phyloP scores from a whole-genome alignment of 2,329 filamentous ascomycete species.

The Cordyceps pruinosa region DNA sequence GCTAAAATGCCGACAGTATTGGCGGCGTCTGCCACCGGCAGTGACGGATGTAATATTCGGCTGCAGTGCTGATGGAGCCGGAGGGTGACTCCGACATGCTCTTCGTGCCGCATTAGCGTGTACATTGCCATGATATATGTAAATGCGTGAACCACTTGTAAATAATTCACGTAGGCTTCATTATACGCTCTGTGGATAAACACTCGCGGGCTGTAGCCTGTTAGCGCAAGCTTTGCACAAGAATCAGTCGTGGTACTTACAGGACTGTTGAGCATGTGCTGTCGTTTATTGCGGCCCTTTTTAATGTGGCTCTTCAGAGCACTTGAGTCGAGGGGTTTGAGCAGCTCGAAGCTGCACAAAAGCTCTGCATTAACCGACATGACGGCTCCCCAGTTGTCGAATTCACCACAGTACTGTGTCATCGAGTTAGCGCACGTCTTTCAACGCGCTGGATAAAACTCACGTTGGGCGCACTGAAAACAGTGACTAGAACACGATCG shows the following conservation, averaged over 20 bases:
- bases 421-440: conserved; percentile 21
- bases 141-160: neutral
- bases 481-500: conserved; percentile 87
- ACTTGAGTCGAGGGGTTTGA: conserved; percentile 93
- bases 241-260: conserved; percentile 48
- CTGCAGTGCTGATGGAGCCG: neutral
- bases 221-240: neutral
- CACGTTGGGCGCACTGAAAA: conserved; percentile 96
- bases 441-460: conserved; percentile 32
- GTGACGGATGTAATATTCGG: neutral
- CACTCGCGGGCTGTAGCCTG: conserved; percentile 41
- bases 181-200: conserved; percentile 51
- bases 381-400: conserved; percentile 97
- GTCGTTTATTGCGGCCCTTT: conserved; percentile 89
- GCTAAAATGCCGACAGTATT: neutral
- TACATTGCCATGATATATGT: neutral
- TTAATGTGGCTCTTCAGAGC: conserved; percentile 98
- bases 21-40: neutral
- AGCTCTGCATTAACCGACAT: conserved; percentile 96
- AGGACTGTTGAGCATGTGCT: conserved; percentile 93
- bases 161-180: neutral
- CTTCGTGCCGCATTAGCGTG: neutral
- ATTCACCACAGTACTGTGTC: conserved; percentile 96
- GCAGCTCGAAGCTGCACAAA: conserved; percentile 91
- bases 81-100: neutral